phyloP scores from a whole-genome alignment of 2,329 filamentous ascomycete genomes.

The Alternaria alternata region DNA sequence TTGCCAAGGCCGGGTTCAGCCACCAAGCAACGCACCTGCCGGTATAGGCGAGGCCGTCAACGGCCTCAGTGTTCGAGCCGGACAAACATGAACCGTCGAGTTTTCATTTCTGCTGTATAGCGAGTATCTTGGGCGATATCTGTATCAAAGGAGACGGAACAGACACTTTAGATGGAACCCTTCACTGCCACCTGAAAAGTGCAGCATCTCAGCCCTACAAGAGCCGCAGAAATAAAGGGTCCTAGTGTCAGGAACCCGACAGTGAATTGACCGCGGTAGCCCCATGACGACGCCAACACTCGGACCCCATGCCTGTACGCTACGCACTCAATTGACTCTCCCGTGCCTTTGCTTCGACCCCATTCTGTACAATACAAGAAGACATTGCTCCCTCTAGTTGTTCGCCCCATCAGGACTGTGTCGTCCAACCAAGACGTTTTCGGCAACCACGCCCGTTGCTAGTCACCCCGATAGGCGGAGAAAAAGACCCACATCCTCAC shows the following conservation, averaged over 20 bases:
- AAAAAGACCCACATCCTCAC: conserved; percentile 27
- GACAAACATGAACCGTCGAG: background rate
- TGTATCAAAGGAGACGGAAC: background rate
- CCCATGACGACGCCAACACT: conserved; percentile 16
- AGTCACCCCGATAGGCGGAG: conserved; percentile 25
- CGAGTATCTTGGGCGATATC: background rate
- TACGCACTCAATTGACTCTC: conserved; percentile 9
- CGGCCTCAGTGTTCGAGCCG: conserved; percentile 1
- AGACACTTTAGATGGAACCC: background rate
- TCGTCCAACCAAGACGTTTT: conserved; percentile 25
- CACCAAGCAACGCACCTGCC: conserved; percentile 8
- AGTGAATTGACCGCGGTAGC: conserved; percentile 11
- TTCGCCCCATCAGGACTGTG: conserved; percentile 16
- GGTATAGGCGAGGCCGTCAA: background rate
- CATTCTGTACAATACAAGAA: conserved; percentile 2
- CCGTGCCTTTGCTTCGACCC: background rate
- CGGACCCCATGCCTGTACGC: conserved; percentile 3
- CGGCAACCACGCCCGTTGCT: conserved; percentile 25
- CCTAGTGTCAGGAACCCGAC: conserved; percentile 10
- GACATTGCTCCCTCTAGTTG: conserved; percentile 1
- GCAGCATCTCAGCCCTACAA: conserved; percentile 10
- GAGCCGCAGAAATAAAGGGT: conserved; percentile 17
- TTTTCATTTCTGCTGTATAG: background rate
- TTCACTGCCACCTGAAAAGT: background rate
- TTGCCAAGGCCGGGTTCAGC: conserved; percentile 11